These are phyloP conservation scores for Rubia tinctorum DNA, from an alignment of 305 asterid genomes.

Conservation along the genomic window DNA sequence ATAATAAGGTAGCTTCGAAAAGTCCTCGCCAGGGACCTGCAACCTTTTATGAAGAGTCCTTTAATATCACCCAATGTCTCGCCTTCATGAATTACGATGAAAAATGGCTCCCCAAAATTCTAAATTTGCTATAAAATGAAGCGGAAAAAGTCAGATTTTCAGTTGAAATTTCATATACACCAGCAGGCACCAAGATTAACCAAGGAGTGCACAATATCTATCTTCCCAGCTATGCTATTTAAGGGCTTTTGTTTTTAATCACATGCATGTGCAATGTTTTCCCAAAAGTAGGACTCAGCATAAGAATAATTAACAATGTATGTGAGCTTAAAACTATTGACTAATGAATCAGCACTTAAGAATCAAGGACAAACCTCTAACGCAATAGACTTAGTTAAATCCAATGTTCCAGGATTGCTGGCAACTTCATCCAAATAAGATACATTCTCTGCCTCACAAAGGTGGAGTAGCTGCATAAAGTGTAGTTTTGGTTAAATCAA, in stretches of 20 bases:
- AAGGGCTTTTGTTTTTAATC: background rate
- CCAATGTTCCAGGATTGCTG: conserved; percentile 59
- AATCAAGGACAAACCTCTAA: conserved; percentile 54
- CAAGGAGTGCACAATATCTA: too few species aligned
- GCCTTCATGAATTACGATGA: too few species aligned
- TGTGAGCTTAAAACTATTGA: background rate
- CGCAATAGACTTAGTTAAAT: conserved; percentile 75
- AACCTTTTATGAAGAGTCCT: conserved; percentile 66
- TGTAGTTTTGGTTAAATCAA: conserved; percentile 2
- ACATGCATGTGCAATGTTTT: background rate
- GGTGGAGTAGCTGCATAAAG: conserved; percentile 78
- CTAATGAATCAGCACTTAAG: background rate
- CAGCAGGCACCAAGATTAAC: too few species aligned
- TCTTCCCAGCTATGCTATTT: background rate
- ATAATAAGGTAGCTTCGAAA: conserved; percentile 44
- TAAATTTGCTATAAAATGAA: too few species aligned
- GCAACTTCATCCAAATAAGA: conserved; percentile 98
- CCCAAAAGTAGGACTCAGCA: background rate
- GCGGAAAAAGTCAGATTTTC: too few species aligned
- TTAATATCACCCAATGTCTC: too few species aligned
- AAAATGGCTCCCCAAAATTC: too few species aligned
- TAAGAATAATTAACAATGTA: background rate
- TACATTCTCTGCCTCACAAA: conserved; percentile 88
- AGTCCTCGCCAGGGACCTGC: conserved; percentile 71
- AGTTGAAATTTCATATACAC: too few species aligned